phyloP scores from a whole-genome alignment of 23 red algal genomes.

The Gracilariopsis chorda region DNA sequence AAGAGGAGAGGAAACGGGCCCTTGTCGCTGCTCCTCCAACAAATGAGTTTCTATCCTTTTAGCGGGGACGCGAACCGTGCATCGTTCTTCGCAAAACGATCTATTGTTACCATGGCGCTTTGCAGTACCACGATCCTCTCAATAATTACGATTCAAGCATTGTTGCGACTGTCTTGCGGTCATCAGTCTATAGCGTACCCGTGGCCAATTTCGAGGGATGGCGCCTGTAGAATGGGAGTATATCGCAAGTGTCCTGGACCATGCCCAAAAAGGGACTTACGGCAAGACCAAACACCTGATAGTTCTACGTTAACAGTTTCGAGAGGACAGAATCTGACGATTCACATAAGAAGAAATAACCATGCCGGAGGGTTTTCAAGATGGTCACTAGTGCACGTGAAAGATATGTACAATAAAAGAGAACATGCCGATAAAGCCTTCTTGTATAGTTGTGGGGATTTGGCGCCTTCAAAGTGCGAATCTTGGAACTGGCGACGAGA shows the following conservation, averaged over 20 bases:
- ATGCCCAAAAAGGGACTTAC: slow-evolving; percentile 31
- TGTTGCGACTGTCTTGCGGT: no score
- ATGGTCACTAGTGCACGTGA: slow-evolving; percentile 44
- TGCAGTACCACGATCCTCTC: no score
- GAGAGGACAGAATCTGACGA: background rate
- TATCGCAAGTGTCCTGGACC: slow-evolving; percentile 50
- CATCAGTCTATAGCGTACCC: slow-evolving; percentile 39
- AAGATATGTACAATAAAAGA: slow-evolving; percentile 11
- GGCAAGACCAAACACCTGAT: slow-evolving; percentile 15
- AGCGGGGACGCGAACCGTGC: no score
- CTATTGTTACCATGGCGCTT: no score
- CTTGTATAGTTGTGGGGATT: slow-evolving; percentile 17
- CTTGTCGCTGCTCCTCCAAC: no score
- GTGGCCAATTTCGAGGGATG: slow-evolving; percentile 22
- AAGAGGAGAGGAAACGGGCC: no score
- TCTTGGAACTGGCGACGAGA: background rate
- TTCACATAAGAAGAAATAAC: slow-evolving; percentile 25
- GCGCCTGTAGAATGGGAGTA: slow-evolving; percentile 11
- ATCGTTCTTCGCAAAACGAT: no score
- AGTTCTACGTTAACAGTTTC: background rate
- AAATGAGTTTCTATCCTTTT: no score
- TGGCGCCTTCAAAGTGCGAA: background rate
- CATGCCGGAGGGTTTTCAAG: slow-evolving; percentile 45
- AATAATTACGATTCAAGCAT: no score
- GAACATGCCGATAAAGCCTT: slow-evolving; percentile 27